Conservation (phyloP, 306 rosid species). For the Prunus salicina region DNA sequence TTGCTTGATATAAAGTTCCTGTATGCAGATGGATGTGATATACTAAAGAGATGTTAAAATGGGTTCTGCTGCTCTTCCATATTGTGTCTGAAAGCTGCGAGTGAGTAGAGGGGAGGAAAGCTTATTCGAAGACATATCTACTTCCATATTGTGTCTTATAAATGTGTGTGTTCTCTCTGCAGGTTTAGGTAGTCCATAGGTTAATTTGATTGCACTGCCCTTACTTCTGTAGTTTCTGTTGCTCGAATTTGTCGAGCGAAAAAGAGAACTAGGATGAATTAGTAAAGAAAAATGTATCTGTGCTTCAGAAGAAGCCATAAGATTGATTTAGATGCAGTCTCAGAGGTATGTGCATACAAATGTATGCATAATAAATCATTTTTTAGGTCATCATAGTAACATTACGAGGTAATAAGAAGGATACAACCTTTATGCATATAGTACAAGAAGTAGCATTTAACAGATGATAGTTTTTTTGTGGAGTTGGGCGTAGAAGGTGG, state of each 20-base stretch:
- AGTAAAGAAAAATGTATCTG: too few species aligned
- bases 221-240: background rate
- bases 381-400: too few species aligned
- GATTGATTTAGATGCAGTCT: too few species aligned
- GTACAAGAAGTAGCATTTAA: too few species aligned
- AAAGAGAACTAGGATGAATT: too few species aligned
- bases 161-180: background rate
- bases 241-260: background rate
- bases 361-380: too few species aligned
- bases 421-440: too few species aligned
- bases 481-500: too few species aligned
- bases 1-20: constrained; percentile 38
- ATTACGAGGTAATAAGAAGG: too few species aligned
- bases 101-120: background rate
- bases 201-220: background rate
- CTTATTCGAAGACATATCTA: background rate
- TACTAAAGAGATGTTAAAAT: background rate
- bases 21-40: constrained; percentile 4
- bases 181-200: background rate
- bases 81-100: background rate
- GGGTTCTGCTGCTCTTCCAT: background rate
- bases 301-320: too few species aligned
- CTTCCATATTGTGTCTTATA: background rate
- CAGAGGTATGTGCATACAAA: too few species aligned
- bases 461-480: too few species aligned